Percentiles rank a stretch among this genome's conserved stretches.
Evolutionary conservation across 371 early-diverging fungal genomes (phyloP).

Genomic region (Mortierella sp.): DNA sequence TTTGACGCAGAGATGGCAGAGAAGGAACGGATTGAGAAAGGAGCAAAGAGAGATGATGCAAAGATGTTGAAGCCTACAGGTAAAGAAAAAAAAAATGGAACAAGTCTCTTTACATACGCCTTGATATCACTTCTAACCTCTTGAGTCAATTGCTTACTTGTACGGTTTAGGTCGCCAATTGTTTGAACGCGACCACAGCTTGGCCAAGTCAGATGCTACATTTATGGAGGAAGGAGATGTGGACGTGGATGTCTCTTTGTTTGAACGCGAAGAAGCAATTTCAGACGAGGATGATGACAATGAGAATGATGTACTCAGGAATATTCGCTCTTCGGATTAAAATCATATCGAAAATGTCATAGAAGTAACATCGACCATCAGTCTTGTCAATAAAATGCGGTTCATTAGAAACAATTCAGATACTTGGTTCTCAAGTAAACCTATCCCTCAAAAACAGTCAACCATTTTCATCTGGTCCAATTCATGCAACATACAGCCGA

Average conservation of each 20-base stretch:
- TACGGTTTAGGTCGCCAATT: constrained; percentile 80
- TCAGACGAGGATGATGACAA: constrained; percentile 73
- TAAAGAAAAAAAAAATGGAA: too few species aligned
- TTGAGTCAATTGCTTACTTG: not conserved
- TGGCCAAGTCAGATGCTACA: constrained; percentile 86
- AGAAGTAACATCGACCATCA: not conserved
- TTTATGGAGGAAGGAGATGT: constrained; percentile 91
- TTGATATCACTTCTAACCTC: not conserved
- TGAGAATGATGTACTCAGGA: constrained; percentile 60
- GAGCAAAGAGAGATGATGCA: constrained; percentile 56
- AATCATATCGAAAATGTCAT: not conserved
- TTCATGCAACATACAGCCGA: too few species aligned
- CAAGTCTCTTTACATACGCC: too few species aligned
- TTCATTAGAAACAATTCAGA: too few species aligned
- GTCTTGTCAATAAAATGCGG: not conserved
- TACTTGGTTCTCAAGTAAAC: too few species aligned
- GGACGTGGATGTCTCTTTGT: constrained; percentile 81
- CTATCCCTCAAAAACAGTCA: too few species aligned
- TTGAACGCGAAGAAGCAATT: constrained; percentile 69
- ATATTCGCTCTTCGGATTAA: constrained; percentile 43
- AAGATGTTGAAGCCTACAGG: constrained; percentile 72
- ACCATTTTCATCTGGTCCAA: too few species aligned
- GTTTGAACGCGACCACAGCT: constrained; percentile 90
- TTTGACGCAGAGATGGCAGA: constrained; percentile 83
- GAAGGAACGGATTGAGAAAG: constrained; percentile 66